Conservation (phyloP, 1,284 basidiomycete genomes). For the Trichosporon coremiiforme region DNA sequence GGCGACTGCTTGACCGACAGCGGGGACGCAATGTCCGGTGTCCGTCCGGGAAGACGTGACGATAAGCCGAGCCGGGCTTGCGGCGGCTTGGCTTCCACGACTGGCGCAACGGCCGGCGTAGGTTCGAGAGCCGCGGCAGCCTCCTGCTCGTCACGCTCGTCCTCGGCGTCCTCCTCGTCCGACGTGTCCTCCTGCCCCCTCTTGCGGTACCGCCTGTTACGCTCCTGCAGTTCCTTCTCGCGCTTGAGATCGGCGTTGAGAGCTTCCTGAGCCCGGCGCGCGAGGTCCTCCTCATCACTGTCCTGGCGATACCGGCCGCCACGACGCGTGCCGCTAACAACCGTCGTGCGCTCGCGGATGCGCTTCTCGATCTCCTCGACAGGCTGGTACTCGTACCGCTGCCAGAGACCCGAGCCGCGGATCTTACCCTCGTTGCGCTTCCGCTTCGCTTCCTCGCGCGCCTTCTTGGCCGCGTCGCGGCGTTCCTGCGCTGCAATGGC, state of each 20-base stretch:
- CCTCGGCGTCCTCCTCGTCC: conserved; percentile 23
- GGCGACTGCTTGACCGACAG: not conserved
- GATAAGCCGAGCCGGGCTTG: conserved; percentile 4
- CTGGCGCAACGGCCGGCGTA: not conserved
- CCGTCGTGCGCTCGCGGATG: conserved; percentile 33
- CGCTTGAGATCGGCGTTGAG: conserved; percentile 18
- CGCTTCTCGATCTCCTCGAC: conserved; percentile 40
- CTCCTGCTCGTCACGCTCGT: conserved; percentile 19
- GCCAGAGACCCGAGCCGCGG: conserved; percentile 48
- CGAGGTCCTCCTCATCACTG: conserved; percentile 33
- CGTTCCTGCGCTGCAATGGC: conserved; percentile 27
- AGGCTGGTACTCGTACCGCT: conserved; percentile 40
- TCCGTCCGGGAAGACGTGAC: not conserved
- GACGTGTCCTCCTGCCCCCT: conserved; percentile 20
- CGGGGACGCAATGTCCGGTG: not conserved
- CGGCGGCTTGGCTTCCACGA: not conserved
- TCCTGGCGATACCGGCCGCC: conserved; percentile 36
- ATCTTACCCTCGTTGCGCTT: conserved; percentile 39
- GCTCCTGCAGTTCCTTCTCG: conserved; percentile 28
- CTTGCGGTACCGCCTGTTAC: conserved; percentile 23
- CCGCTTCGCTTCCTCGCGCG: conserved; percentile 37
- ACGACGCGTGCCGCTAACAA: conserved; percentile 46
- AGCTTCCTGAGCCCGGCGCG: conserved; percentile 26
- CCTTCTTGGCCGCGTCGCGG: conserved; percentile 34
- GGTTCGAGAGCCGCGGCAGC: not conserved